A percentile compares a stretch with the other conserved stretches of the same genome.
These are phyloP conservation scores for Exophiala spinifera DNA, from an alignment of 2,329 filamentous ascomycete species.

Conservation along the genomic window DNA sequence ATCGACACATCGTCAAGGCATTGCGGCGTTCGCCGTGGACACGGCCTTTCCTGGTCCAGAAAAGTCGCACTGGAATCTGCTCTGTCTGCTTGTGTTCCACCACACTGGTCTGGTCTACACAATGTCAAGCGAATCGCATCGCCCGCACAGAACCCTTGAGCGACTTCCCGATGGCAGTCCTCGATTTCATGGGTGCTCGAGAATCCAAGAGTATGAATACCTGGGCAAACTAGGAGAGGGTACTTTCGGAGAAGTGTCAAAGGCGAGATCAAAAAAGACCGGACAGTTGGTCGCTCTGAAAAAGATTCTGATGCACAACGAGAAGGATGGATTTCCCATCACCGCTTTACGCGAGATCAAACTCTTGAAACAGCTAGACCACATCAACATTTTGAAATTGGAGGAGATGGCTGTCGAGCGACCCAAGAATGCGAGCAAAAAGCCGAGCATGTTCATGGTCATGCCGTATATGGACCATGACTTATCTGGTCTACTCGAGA, in stretches of 20 bases:
- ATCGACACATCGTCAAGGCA: no score
- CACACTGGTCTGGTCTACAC: not conserved
- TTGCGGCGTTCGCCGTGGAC: not conserved
- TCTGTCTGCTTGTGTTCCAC: not conserved
- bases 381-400: conserved; percentile 79
- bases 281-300: conserved; percentile 82
- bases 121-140: conserved; percentile 12
- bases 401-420: conserved; percentile 96
- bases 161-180: conserved; percentile 45
- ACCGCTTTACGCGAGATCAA: conserved; percentile 97
- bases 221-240: conserved; percentile 72
- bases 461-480: conserved; percentile 99
- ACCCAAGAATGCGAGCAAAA: conserved; percentile 69
- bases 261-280: conserved; percentile 72
- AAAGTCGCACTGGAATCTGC: no score
- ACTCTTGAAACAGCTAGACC: conserved; percentile 89
- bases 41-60: no score
- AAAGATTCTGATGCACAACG: conserved; percentile 99
- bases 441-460: conserved; percentile 94
- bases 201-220: conserved; percentile 40
- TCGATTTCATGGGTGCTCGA: conserved; percentile 79
- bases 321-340: conserved; percentile 99
- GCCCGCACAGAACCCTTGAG: conserved; percentile 39
- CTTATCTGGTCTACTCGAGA: conserved; percentile 93
- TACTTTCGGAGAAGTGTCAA: conserved; percentile 93